These are phyloP conservation scores for Saprolegnia parasitica DNA, from an alignment of 352 stramenopile genomes.

Conservation along the genomic window DNA sequence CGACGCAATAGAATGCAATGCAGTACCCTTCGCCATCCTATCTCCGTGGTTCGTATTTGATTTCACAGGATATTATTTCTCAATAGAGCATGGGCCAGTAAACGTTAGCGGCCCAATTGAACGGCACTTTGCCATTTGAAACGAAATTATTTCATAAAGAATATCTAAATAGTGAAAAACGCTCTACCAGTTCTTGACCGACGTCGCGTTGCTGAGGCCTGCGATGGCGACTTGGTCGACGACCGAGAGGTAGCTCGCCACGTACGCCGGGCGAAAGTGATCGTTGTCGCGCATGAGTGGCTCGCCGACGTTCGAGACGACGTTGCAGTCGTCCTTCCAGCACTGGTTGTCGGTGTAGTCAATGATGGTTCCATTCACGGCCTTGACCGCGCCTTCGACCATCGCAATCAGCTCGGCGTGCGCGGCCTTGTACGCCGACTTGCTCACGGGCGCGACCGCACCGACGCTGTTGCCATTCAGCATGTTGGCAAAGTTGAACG, in stretches of 20 bases:
- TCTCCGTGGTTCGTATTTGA: too few relatives aligned
- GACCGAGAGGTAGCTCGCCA: slow-evolving; percentile 18
- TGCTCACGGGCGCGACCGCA: neutral
- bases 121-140: too few relatives aligned
- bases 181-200: too few relatives aligned
- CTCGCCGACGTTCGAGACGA: slow-evolving; percentile 5
- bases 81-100: too few relatives aligned
- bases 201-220: too few relatives aligned
- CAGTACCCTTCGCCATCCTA: too few relatives aligned
- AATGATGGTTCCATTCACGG: slow-evolving; percentile 19
- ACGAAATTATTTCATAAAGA: too few relatives aligned
- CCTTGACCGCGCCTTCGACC: slow-evolving; percentile 16
- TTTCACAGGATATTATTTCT: too few relatives aligned
- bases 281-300: slow-evolving; percentile 28
- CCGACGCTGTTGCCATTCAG: slow-evolving; percentile 14
- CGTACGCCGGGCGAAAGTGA: slow-evolving; percentile 8
- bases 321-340: slow-evolving; percentile 24
- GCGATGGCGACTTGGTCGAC: slow-evolving; percentile 3
- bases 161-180: too few relatives aligned
- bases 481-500: slow-evolving; percentile 25
- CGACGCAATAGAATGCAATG: too few relatives aligned
- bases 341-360: slow-evolving; percentile 29
- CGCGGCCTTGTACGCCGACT: neutral
- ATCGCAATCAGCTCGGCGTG: slow-evolving; percentile 10
- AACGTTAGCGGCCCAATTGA: too few relatives aligned